Evolutionary conservation across 1,139 yeast species (phyloP), one percentile per base, ranked within the genome.

Genomic region (Magnusiomyces tetraspermus): DNA sequence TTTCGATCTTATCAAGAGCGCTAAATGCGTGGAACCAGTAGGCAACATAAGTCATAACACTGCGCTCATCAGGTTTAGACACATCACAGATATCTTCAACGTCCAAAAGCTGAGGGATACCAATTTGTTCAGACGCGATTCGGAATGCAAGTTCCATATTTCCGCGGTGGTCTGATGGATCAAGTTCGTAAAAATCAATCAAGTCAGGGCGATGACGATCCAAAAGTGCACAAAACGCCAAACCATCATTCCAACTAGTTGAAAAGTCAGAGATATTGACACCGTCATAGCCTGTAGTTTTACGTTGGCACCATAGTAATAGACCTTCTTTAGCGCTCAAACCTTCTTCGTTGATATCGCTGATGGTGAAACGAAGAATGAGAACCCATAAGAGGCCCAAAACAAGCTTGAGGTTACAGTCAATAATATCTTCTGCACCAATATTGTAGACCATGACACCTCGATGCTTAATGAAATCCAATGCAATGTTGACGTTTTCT

Each of bases 351-450:
- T 62, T 64, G 57, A 75, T 76, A 53, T 74, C 74, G n/a, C 71
- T 66, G 40, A 74, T 66, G 5, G 83, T 73, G 57, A 76, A 76
- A 54, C 77, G 72, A 41, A 80, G 64, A 60, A 80, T 79, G 49
- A 82, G 64, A 41, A 79, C 74, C 90, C 90, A 83, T 11, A 83
- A 66, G 46, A 83, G 69, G 1, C 88, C 88, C 58, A 83, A 66
- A n/a, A 79, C 77, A 47, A 82, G 67, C 62, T 83, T 83, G 51
- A 74, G 65, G 61, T 83, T 79, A 1, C 85, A 85, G 49, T 81
- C 86, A 24, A 77, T 74, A 23, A 83, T 76, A 64, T 82, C 84
- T 51, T 81, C 85, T n/a, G 87, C 80, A 26, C 85, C 82, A 48
- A 83, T 79, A 59, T 78, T 77, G 59, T 76, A 72, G 37, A 79